Base-by-base conservation (phyloP, 257 asterid genomes). In the Galeopsis tetrahit region DNA sequence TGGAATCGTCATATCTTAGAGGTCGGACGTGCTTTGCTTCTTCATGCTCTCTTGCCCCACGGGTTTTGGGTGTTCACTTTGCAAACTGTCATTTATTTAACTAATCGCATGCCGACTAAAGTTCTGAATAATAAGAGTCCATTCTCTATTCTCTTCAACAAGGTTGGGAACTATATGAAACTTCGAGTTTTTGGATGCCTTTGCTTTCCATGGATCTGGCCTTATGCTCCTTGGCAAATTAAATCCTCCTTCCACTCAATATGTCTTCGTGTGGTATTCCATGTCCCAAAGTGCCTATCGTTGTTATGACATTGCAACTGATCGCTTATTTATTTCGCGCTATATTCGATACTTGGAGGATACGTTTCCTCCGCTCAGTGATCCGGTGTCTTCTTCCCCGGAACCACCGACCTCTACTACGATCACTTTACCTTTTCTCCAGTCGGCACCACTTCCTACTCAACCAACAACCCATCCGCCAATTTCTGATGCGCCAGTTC, bases 71-170 rank as follows among this genome's bases (percentile, higher is more conserved):
- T 5, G 0, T 15, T 6, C 21, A 35, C 60, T 0, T 6, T 53
- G 0, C 60, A 53, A 8, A 15, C 11, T 0, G 11, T 35, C 2
- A 2, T 17, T 0, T 53, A 53, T 53, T 11, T 53, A 0, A 34
- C 35, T 4, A 60, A 60, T 34, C 31, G 66, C 7, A 60, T 60
- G 66, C 66, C n/a, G n/a, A n/a, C n/a, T n/a, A n/a, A n/a, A n/a
- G n/a, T n/a, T n/a, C n/a, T n/a, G n/a, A n/a, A n/a, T n/a, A n/a
- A n/a, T n/a, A n/a, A n/a, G n/a, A n/a, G n/a, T n/a, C n/a, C n/a
- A n/a, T n/a, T n/a, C n/a, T n/a, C n/a, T n/a, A n/a, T n/a, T n/a
- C n/a, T n/a, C n/a, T n/a, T n/a, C n/a, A n/a, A n/a, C n/a, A n/a
- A n/a, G n/a, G n/a, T n/a, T n/a, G n/a, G n/a, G n/a, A n/a, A n/a